Evolutionary conservation across 257 asterid species (phyloP).

Genomic region (Nicotiana obtusifolia): DNA sequence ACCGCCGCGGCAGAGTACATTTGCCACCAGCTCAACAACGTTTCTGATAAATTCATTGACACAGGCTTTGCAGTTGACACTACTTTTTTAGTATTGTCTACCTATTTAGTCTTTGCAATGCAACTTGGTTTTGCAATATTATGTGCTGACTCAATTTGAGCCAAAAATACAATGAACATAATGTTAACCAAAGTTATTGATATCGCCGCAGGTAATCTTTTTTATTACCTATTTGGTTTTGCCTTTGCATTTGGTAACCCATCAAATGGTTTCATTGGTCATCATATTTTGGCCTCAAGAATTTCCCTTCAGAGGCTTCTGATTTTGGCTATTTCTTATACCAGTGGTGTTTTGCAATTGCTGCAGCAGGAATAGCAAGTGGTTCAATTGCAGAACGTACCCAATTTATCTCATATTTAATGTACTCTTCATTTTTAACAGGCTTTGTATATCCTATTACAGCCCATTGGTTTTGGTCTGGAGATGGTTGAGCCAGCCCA

Average conservation of each 20-base stretch:
- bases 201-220: conserved; percentile 46
- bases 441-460: conserved; percentile 47
- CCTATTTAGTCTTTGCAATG: conserved; percentile 53
- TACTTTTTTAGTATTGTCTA: conserved; percentile 54
- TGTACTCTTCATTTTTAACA: conserved; percentile 39
- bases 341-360: conserved; percentile 58
- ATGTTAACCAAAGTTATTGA: conserved; percentile 50
- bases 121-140: conserved; percentile 60
- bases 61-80: conserved; percentile 42
- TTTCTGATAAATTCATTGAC: conserved; percentile 28
- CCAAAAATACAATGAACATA: conserved; percentile 45
- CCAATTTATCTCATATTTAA: conserved; percentile 39
- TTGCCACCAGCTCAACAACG: conserved; percentile 34
- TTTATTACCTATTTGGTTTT: conserved; percentile 49
- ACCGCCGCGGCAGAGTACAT: conserved; percentile 43
- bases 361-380: conserved; percentile 52
- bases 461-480: conserved; percentile 52
- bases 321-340: conserved; percentile 44
- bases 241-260: conserved; percentile 45
- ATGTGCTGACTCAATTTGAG: conserved; percentile 49
- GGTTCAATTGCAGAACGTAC: conserved; percentile 52
- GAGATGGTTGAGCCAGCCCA: conserved; percentile 46
- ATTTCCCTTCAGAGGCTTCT: conserved; percentile 22
- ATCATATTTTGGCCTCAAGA: conserved; percentile 35
- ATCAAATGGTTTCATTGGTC: conserved; percentile 49